A percentile compares a stretch with the other conserved stretches of the same genome.
These are phyloP conservation scores for Lotus japonicus DNA, from an alignment of 306 rosid genomes.

Conservation along the genomic window DNA sequence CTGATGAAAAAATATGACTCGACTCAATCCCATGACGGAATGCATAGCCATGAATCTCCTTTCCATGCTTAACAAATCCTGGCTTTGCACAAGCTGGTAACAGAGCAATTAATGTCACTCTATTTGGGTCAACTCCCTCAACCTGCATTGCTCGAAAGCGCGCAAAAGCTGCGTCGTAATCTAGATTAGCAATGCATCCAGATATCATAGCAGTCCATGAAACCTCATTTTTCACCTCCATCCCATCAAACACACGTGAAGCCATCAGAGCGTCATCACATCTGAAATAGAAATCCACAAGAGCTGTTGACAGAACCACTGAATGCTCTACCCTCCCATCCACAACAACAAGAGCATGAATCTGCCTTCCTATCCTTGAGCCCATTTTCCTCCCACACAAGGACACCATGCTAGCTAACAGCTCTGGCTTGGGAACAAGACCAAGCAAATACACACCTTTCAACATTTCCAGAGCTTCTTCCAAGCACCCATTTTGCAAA, in stretches of 20 bases:
- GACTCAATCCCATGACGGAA: slow-evolving; percentile 43
- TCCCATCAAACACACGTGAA: slow-evolving; percentile 36
- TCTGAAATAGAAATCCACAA: slow-evolving; percentile 58
- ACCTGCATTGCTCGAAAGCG: slow-evolving; percentile 48
- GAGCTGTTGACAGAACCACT: slow-evolving; percentile 41
- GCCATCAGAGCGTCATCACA: slow-evolving; percentile 36
- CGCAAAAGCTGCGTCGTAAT: slow-evolving; percentile 33
- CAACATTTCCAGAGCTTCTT: slow-evolving; percentile 33
- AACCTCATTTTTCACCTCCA: slow-evolving; percentile 52
- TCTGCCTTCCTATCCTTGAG: slow-evolving; percentile 42
- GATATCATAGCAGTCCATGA: slow-evolving; percentile 69
- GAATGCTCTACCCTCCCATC: slow-evolving; percentile 42
- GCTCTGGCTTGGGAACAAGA: slow-evolving; percentile 45
- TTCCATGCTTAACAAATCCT: slow-evolving; percentile 36
- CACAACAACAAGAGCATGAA: slow-evolving; percentile 47
- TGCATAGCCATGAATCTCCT: slow-evolving; percentile 54
- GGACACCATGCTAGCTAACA: slow-evolving; percentile 46
- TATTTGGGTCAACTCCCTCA: slow-evolving; percentile 44
- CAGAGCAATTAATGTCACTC: slow-evolving; percentile 41
- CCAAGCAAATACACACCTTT: slow-evolving; percentile 31
- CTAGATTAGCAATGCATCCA: slow-evolving; percentile 35
- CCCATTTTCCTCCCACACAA: slow-evolving; percentile 32
- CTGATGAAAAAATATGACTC: slow-evolving; percentile 45
- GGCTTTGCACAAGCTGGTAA: slow-evolving; percentile 51
- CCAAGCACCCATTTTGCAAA: slow-evolving; percentile 44